phyloP scores from a whole-genome alignment of 441 rosid genomes.

The Erodium texanum region DNA sequence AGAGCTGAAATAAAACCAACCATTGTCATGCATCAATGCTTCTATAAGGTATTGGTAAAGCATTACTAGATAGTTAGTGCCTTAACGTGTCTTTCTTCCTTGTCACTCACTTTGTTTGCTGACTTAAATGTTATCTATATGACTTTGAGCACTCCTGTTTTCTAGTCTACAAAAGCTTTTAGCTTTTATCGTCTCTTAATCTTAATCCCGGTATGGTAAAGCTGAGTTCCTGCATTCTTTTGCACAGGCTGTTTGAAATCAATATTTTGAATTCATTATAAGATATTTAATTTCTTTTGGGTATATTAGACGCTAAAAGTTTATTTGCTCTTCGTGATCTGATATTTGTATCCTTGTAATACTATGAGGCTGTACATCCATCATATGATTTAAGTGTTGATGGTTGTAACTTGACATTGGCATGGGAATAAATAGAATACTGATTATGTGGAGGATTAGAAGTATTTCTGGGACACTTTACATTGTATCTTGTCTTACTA shows the following conservation, averaged over 20 bases:
- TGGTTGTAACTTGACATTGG: not conserved
- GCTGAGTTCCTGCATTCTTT: slow-evolving; percentile 3
- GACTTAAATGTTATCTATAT: not conserved
- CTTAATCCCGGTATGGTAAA: not conserved
- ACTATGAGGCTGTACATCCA: not conserved
- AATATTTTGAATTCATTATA: not conserved
- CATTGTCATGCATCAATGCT: slow-evolving; percentile 67
- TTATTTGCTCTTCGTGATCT: not conserved
- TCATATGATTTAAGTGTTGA: not conserved
- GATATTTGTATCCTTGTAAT: not conserved
- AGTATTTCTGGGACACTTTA: too few species aligned
- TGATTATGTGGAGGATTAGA: not conserved
- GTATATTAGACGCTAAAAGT: not conserved
- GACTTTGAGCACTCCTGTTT: not conserved
- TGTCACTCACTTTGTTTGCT: not conserved
- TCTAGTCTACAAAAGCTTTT: not conserved
- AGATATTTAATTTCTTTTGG: not conserved
- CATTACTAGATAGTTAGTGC: slow-evolving; percentile 3
- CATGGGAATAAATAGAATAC: not conserved
- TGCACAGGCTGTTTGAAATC: not conserved
- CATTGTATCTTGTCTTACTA: not conserved
- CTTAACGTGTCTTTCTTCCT: not conserved
- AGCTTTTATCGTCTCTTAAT: not conserved
- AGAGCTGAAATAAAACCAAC: slow-evolving; percentile 56
- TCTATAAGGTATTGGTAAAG: slow-evolving; percentile 54